Base-by-base conservation (phyloP, 257 asterid species). In the Fraxinus anomala region DNA sequence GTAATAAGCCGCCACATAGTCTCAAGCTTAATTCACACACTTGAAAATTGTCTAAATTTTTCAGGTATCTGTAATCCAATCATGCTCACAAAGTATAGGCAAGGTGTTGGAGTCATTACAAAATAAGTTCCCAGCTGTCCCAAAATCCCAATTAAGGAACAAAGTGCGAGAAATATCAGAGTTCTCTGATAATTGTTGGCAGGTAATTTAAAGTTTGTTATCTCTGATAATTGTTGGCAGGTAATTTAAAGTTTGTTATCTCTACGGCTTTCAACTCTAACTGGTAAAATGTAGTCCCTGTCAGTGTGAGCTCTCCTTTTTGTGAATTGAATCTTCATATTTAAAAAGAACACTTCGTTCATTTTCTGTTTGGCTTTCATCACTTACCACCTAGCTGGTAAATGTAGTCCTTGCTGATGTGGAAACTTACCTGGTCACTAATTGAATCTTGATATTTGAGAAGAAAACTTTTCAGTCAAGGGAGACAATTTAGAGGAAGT, bases 111-210 rank as follows among this genome's bases (percentile, higher is more conserved):
- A 90, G 82, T 74, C 80, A 11, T 89, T 93, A 76, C 92, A 80
- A 6, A 77, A 68, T 30, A 89, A 86, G 82, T 92, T 93, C 80
- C 97, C 97, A 4, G 77, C 85, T 68, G 68, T 87, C 24, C 73
- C 91, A 19, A 93, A 89, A 85, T 76, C 94, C 77, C 95, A 89
- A 71, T 72, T 96, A 70, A 85, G 90, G 81, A 90, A 80, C 56
- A 92, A 93, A 88, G 97, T 96, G 86, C 92, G 92, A 49, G 97
- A 92, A 85, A 83, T 93, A 73, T 82, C 98, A 3, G 92, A 89
- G 33, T 93, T 88, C 82, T 77, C 83, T 51, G 90, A 92, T 30
- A 91, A 92, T 73, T 89, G 90, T 23, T 93, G 98, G 97, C 96
- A 93, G 98, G 99, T 95, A 59, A 86, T 70, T 84, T 54, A 17